Conservation (phyloP, 2,329 filamentous ascomycete genomes). For the Exophiala calicioides region DNA sequence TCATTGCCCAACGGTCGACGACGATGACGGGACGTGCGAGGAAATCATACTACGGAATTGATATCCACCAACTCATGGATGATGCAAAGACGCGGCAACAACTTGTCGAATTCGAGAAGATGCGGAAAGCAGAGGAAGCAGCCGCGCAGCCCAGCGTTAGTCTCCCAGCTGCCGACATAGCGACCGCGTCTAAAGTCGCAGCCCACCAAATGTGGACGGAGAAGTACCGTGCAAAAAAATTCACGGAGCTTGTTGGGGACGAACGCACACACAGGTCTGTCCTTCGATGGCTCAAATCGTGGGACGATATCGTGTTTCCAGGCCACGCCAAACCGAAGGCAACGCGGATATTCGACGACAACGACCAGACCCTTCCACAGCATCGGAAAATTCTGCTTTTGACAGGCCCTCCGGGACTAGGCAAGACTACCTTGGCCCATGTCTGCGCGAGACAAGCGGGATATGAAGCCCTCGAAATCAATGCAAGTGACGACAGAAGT, state of each 20-base stretch:
- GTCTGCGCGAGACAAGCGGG: constrained; percentile 94
- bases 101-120: constrained; percentile 34
- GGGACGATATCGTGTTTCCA: constrained; percentile 92
- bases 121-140: constrained; percentile 31
- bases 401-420: constrained; percentile 87
- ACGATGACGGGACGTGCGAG: constrained; percentile 55
- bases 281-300: constrained; percentile 87
- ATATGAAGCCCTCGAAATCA: constrained; percentile 96
- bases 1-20: constrained; percentile 56
- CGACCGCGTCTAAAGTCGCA: constrained; percentile 37
- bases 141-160: constrained; percentile 29
- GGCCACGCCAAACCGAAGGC: constrained; percentile 60
- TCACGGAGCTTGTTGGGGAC: constrained; percentile 91
- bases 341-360: constrained; percentile 43
- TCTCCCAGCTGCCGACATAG: constrained; percentile 31
- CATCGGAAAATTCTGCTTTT: constrained; percentile 88
- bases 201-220: constrained; percentile 76
- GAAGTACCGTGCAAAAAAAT: constrained; percentile 90
- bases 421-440: constrained; percentile 94
- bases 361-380: constrained; percentile 67
- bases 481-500: constrained; percentile 93
- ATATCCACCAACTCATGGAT: constrained; percentile 81
- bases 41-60: constrained; percentile 82
- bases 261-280: constrained; percentile 90
- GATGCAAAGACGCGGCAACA: constrained; percentile 62